Evolutionary conservation across 1,284 basidiomycete genomes (phyloP).

Genomic region (Papiliotrema flavescens): DNA sequence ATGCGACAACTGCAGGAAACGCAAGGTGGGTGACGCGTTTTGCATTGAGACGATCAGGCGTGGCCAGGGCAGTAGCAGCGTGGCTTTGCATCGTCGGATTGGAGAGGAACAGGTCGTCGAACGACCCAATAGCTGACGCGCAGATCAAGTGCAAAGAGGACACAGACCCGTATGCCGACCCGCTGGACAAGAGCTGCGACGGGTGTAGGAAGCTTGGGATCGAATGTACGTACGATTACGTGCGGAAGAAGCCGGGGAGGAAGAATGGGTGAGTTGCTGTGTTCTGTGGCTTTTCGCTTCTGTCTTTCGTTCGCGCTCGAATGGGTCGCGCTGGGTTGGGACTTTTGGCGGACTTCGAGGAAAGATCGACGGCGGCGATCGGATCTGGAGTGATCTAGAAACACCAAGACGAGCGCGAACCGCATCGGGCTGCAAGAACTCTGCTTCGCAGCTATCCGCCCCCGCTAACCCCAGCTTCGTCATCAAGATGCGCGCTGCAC

Average conservation of each 20-base stretch:
- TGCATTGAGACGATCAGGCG: not conserved
- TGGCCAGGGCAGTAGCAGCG: too few relatives aligned
- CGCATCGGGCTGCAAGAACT: not conserved
- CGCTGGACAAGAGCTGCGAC: slow-evolving; percentile 22
- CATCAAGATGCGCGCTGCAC: not conserved
- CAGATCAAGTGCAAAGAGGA: slow-evolving; percentile 35
- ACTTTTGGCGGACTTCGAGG: too few relatives aligned
- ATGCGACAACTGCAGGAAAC: slow-evolving; percentile 41
- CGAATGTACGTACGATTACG: slow-evolving; percentile 41
- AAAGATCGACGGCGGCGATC: too few relatives aligned
- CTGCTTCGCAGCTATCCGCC: not conserved
- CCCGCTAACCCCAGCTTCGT: not conserved
- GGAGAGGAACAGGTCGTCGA: too few relatives aligned
- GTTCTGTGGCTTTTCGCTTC: too few relatives aligned
- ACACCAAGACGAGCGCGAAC: not conserved
- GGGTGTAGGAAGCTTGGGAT: slow-evolving; percentile 41
- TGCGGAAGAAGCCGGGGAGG: slow-evolving; percentile 45
- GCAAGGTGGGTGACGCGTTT: slow-evolving; percentile 29
- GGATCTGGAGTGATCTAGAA: too few relatives aligned
- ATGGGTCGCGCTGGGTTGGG: too few relatives aligned
- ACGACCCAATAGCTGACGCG: not conserved
- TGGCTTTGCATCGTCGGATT: too few relatives aligned
- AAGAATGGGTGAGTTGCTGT: slow-evolving; percentile 42
- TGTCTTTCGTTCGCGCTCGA: too few relatives aligned
- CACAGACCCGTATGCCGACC: slow-evolving; percentile 12